Conservation (phyloP, 352 stramenopile genomes). For the Thalassiosira exigua region DNA sequence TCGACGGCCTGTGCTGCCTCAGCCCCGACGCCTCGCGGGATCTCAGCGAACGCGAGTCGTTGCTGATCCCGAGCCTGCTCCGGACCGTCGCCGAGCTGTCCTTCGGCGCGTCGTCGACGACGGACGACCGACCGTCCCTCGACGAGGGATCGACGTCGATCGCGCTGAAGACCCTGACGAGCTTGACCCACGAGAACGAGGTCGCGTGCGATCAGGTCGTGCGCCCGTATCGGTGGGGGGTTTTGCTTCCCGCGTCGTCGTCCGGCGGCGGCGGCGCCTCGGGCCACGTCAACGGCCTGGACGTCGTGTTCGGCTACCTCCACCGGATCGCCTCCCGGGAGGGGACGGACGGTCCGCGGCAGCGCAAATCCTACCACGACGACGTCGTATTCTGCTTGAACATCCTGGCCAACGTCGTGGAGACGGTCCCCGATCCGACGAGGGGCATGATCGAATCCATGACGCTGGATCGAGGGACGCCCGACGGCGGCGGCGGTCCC, state of each 20-base stretch:
- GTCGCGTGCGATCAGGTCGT: constrained; percentile 69
- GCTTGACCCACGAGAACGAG: constrained; percentile 80
- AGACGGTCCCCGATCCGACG: constrained; percentile 46
- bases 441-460: constrained; percentile 37
- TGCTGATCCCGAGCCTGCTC: constrained; percentile 52
- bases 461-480: background rate
- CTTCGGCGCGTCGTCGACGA: constrained; percentile 21
- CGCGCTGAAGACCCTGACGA: constrained; percentile 79
- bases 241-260: constrained; percentile 11
- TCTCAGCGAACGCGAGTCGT: constrained; percentile 34
- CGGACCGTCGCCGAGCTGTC: constrained; percentile 45
- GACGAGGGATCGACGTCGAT: constrained; percentile 42
- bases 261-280: constrained; percentile 17
- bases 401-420: constrained; percentile 80
- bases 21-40: constrained; percentile 54
- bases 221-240: constrained; percentile 16
- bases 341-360: constrained; percentile 4
- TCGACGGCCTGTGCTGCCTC: constrained; percentile 77
- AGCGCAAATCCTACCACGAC: constrained; percentile 60
- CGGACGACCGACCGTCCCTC: too few relatives aligned
- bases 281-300: constrained; percentile 29
- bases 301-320: constrained; percentile 59
- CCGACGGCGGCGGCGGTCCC: background rate
- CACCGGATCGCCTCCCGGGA: constrained; percentile 35
- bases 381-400: constrained; percentile 78